Evolutionary conservation across 305 asterid species (phyloP), one percentile per base, ranked within the genome.

Genomic region (Withania somnifera): DNA sequence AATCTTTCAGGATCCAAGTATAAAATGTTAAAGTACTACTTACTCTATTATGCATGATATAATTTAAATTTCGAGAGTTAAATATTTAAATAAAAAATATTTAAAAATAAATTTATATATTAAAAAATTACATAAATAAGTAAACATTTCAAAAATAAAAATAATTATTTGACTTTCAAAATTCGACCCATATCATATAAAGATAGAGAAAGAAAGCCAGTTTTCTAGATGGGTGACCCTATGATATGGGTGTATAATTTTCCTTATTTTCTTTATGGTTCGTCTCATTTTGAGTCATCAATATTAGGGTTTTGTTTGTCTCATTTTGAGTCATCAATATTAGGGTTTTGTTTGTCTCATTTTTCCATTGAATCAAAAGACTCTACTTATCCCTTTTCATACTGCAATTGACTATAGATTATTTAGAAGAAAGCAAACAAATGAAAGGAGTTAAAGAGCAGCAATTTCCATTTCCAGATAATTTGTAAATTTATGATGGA

Each of bases 161-260:
- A n/a, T n/a, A n/a, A n/a, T n/a, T n/a, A n/a, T n/a, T n/a, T n/a
- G n/a, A n/a, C n/a, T n/a, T n/a, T n/a, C n/a, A n/a, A n/a, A n/a
- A n/a, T n/a, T n/a, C n/a, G n/a, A n/a, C n/a, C n/a, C n/a, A n/a
- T n/a, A n/a, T n/a, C n/a, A n/a, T n/a, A n/a, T n/a, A n/a, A n/a
- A n/a, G n/a, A n/a, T 15, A 53, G 13, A 75, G 15, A 34, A 69
- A 40, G 42, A 77, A 86, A 86, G 86, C 83, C 86, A 81, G 4
- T 28, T 67, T 86, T 86, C 88, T 86, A 86, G 88, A 86, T 67
- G 85, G 60, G 79, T 76, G 82, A 78, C 30, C 52, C 10, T 11
- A 34, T n/a, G 6, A 3, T 50, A 51, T 32, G 20, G 14, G 6
- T 45, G 0, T 3, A 34, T 28, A 17, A 30, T 32, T 50, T 28